phyloP scores from a whole-genome alignment of 345 rosid genomes.

The Mercurialis annua region DNA sequence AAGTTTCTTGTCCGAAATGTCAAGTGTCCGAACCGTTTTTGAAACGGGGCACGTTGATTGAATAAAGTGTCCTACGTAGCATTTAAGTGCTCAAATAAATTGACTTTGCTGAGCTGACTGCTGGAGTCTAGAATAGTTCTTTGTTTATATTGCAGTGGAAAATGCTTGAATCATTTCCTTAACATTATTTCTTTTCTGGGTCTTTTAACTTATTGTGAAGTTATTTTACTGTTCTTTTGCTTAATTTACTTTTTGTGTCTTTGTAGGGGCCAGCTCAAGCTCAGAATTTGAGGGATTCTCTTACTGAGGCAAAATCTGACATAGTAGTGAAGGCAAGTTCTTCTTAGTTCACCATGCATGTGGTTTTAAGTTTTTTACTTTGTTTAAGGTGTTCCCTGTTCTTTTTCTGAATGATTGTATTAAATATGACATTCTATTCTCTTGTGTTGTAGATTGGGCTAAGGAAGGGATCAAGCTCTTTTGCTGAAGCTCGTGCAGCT shows the following conservation, averaged over 20 bases:
- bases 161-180: too few relatives aligned
- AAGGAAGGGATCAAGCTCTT: conserved; percentile 86
- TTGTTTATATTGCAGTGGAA: too few relatives aligned
- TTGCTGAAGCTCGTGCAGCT: conserved; percentile 84
- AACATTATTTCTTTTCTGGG: too few relatives aligned
- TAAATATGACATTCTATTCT: not conserved
- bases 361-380: not conserved
- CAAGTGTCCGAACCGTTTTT: too few relatives aligned
- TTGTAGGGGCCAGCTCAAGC: conserved; percentile 90
- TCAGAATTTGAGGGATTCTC: conserved; percentile 89
- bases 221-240: not conserved
- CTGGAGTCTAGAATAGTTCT: too few relatives aligned
- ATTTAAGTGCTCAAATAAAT: too few relatives aligned
- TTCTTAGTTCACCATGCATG: not conserved
- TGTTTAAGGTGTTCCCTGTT: not conserved
- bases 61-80: too few relatives aligned
- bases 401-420: not conserved
- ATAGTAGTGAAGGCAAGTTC: conserved; percentile 70
- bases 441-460: conserved; percentile 60
- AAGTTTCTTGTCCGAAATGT: too few relatives aligned
- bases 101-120: too few relatives aligned
- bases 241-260: not conserved
- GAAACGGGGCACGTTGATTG: too few relatives aligned
- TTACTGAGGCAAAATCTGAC: conserved; percentile 76
- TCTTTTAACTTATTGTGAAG: too few relatives aligned